phyloP scores from a whole-genome alignment of 108 stramenopile species.

The Nitzschia putrida region DNA sequence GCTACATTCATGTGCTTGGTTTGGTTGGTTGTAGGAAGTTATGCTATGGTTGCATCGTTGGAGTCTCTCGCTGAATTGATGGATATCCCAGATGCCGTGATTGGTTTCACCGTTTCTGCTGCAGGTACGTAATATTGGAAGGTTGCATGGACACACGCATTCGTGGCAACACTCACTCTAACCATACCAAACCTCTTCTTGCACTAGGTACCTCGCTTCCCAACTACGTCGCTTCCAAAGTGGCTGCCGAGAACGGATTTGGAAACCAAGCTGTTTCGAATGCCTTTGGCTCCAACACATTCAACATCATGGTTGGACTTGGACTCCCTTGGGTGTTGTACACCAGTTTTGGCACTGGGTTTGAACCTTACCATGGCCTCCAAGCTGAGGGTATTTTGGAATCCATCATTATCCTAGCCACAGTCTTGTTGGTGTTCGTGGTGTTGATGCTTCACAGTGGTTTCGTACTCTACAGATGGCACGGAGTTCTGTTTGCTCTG shows the following conservation, averaged over 20 bases:
- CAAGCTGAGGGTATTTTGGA: slow-evolving; percentile 63
- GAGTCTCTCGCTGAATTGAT: slow-evolving; percentile 65
- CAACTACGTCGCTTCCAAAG: slow-evolving; percentile 64
- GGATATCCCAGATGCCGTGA: slow-evolving; percentile 67
- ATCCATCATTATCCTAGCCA: slow-evolving; percentile 59
- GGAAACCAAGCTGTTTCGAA: slow-evolving; percentile 88
- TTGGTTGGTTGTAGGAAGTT: slow-evolving; percentile 68
- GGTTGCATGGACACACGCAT: background rate
- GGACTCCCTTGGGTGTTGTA: slow-evolving; percentile 85
- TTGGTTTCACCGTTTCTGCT: slow-evolving; percentile 80
- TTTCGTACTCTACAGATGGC: slow-evolving; percentile 69
- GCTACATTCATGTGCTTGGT: slow-evolving; percentile 54
- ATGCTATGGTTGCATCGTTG: slow-evolving; percentile 72
- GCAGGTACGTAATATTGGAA: slow-evolving; percentile 56
- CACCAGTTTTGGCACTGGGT: slow-evolving; percentile 54
- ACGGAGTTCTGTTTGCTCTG: slow-evolving; percentile 58
- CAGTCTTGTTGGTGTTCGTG: slow-evolving; percentile 55
- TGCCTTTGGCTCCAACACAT: slow-evolving; percentile 87
- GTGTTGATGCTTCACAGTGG: slow-evolving; percentile 48
- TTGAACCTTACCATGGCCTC: slow-evolving; percentile 64
- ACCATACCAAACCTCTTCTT: background rate
- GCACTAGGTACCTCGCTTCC: slow-evolving; percentile 69
- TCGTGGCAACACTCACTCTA: no score
- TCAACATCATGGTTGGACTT: slow-evolving; percentile 86
- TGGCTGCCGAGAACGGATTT: slow-evolving; percentile 86